Evolutionary conservation across 1,139 yeast species (phyloP), one percentile per base, ranked within the genome.

Genomic region (Fermentozyma sake): DNA sequence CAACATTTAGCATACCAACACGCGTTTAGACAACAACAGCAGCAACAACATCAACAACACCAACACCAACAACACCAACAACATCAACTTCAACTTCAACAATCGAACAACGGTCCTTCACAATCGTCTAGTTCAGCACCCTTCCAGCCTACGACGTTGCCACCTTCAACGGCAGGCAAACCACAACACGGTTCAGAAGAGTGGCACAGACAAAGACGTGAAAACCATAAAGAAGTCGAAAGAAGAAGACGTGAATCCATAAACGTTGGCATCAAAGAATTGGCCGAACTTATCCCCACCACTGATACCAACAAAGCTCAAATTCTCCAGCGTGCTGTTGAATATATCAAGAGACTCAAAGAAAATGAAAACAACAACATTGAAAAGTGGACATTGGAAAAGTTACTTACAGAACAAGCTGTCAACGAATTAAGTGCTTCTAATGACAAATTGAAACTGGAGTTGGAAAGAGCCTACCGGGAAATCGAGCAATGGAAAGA

Each of bases 151-250:
- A 60, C 66, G 14, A 57, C 62, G 2, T 46, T 59, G 30, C 61
- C 67, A 5, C 48, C 52, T 3, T 59, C 60, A 33, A 68, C 73
- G 10, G 34, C 46, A n/a, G 42, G 39, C 28, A 68, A 66, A 53
- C 79, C 68, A 44, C 65, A 47, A 46, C 83, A 77, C 31, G 86
- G 86, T 7, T 62, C 85, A 12, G 93, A 82, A 16, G 96, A 85
- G 55, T 87, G 96, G 95, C 89, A 82, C 51, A 74, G 74, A 42
- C 74, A 76, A 51, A 76, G 96, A 44, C 79, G 84, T 46, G 85
- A 84, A 45, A 89, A 86, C 55, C 99, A 91, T 63, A 91, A 91
- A 58, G 98, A 93, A 59, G 98, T 91, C 16, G 99, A 91, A 61
- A 75, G 96, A 50, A 78, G 97, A 47, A 79, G 99, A 52, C 77